Conservation (phyloP, 1,139 yeast species). For the Hansenula sp. region DNA sequence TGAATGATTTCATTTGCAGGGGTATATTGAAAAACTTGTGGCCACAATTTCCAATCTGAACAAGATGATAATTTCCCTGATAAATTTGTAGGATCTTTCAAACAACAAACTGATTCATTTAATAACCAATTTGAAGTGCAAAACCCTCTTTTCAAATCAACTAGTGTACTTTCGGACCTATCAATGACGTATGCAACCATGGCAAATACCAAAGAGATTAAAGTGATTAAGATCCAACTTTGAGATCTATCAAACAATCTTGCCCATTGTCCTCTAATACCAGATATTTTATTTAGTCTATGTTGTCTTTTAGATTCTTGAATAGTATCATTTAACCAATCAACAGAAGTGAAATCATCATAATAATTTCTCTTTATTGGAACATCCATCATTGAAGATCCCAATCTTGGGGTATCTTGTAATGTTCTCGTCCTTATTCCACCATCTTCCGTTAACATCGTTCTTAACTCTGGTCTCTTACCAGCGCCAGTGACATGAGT, state of each 20-base stretch:
- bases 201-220: constrained; percentile 47
- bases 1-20: constrained; percentile 10
- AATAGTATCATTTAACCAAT: constrained; percentile 56
- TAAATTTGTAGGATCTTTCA: constrained; percentile 11
- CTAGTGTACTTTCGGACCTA: constrained; percentile 44
- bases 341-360: constrained; percentile 68
- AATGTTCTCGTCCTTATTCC: background rate
- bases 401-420: background rate
- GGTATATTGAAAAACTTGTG: constrained; percentile 21
- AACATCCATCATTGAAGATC: background rate
- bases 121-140: constrained; percentile 45
- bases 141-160: constrained; percentile 54
- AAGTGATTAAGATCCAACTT: constrained; percentile 49
- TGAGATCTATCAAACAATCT: constrained; percentile 31
- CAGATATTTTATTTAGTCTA: constrained; percentile 32
- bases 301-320: constrained; percentile 44
- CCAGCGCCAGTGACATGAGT: background rate
- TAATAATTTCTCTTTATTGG: constrained; percentile 34
- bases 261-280: constrained; percentile 29
- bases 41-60: constrained; percentile 48
- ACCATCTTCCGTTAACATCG: background rate
- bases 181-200: constrained; percentile 51
- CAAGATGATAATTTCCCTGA: constrained; percentile 25
- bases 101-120: constrained; percentile 44
- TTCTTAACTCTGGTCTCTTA: background rate